Evolutionary conservation across 108 stramenopile species (phyloP).

Genomic region (Chaetoceros tenuissimus): DNA sequence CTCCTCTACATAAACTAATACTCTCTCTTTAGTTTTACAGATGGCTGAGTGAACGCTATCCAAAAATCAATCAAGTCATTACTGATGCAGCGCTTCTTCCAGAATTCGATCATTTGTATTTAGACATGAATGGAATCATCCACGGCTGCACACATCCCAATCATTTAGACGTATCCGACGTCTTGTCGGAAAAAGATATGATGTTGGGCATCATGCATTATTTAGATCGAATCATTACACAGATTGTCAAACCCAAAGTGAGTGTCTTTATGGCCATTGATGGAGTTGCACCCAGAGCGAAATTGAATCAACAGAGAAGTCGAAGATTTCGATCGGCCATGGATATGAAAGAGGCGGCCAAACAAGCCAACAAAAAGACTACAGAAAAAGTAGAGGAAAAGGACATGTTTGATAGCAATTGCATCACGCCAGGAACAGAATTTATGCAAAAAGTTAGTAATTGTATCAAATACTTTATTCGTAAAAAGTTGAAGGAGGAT

Average conservation of each 20-base stretch:
- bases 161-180: slow-evolving; percentile 81
- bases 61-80: slow-evolving; percentile 98
- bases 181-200: slow-evolving; percentile 89
- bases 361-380: slow-evolving; percentile 31
- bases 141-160: slow-evolving; percentile 95
- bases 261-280: slow-evolving; percentile 95
- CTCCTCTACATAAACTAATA: too few relatives aligned
- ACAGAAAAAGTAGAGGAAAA: slow-evolving; percentile 27
- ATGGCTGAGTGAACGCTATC: slow-evolving; percentile 98
- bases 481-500: slow-evolving; percentile 94
- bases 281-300: slow-evolving; percentile 97
- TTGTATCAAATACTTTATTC: slow-evolving; percentile 85
- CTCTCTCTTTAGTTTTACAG: slow-evolving; percentile 99
- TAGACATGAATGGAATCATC: slow-evolving; percentile 99
- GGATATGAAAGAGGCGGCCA: slow-evolving; percentile 84
- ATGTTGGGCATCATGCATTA: slow-evolving; percentile 94
- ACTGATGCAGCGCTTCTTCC: slow-evolving; percentile 82
- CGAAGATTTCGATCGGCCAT: slow-evolving; percentile 91
- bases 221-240: slow-evolving; percentile 90
- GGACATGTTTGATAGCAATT: slow-evolving; percentile 94
- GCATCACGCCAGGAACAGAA: slow-evolving; percentile 98
- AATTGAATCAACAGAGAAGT: slow-evolving; percentile 98
- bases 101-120: slow-evolving; percentile 91
- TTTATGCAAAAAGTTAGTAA: slow-evolving; percentile 89
- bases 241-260: slow-evolving; percentile 92